Evolutionary conservation across 2,329 filamentous ascomycete genomes (phyloP).

Genomic region (Ophiocordyceps australis): DNA sequence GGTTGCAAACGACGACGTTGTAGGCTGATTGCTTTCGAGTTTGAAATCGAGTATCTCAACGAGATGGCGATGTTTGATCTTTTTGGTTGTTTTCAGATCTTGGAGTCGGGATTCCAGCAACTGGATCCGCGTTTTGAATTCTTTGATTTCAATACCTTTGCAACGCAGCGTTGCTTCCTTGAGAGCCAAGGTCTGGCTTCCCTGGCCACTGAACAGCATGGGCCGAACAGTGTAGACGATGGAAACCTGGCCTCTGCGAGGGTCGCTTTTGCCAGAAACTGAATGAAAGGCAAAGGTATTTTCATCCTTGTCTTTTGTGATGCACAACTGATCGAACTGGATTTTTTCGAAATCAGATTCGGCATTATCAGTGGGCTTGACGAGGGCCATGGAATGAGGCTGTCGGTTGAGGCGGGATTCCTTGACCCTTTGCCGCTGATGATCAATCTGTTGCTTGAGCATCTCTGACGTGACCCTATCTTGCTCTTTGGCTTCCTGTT

Average conservation of each 20-base stretch:
- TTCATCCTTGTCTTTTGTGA: constrained; percentile 43
- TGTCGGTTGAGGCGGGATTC: constrained; percentile 45
- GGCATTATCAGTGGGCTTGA: constrained; percentile 9
- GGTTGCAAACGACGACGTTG: constrained; percentile 15
- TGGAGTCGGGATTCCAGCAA: constrained; percentile 62
- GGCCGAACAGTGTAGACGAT: constrained; percentile 58
- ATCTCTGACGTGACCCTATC: constrained; percentile 52
- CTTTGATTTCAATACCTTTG: constrained; percentile 35
- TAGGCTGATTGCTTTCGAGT: constrained; percentile 37
- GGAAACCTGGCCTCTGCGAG: constrained; percentile 47
- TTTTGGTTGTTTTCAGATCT: constrained; percentile 53
- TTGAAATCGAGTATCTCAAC: constrained; percentile 71
- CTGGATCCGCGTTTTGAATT: constrained; percentile 61
- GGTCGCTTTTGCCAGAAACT: constrained; percentile 50
- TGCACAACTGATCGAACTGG: constrained; percentile 50
- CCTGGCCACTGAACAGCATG: constrained; percentile 32
- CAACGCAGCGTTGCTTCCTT: constrained; percentile 50
- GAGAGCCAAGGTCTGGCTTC: constrained; percentile 48
- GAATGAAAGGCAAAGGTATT: constrained; percentile 49
- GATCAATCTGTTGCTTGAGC: constrained; percentile 53
- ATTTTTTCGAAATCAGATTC: constrained; percentile 18
- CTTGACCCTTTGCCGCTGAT: constrained; percentile 44
- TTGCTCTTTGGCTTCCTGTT: constrained; percentile 45
- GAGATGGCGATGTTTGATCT: constrained; percentile 57
- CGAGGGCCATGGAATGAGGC: constrained; percentile 14